Percentiles rank a stretch among this genome's conserved stretches.
Evolutionary conservation across 768 basidiomycete species (phyloP).

Genomic region (Hirschioporus abietinus): DNA sequence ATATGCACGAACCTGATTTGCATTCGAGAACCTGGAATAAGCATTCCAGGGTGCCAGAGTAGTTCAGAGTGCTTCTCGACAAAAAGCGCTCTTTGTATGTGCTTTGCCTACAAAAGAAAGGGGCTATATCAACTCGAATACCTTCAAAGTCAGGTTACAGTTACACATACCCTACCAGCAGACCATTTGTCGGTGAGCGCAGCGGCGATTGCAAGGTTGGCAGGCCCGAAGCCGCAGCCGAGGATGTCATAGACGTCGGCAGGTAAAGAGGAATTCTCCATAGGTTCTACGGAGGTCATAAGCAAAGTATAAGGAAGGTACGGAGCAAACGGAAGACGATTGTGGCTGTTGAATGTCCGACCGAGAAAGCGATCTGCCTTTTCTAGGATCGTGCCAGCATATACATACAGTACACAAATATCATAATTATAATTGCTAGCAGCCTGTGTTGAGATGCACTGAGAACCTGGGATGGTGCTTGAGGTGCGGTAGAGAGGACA

Average conservation of each 20-base stretch:
- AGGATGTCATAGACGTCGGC: constrained; percentile 35
- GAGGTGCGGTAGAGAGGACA: too few relatives aligned
- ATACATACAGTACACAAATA: not conserved
- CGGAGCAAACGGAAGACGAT: not conserved
- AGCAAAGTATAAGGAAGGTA: not conserved
- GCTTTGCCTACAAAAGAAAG: not conserved
- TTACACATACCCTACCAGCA: constrained; percentile 2
- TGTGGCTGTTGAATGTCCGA: not conserved
- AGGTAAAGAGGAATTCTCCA: constrained; percentile 8
- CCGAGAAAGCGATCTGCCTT: not conserved
- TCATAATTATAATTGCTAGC: not conserved
- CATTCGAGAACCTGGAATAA: constrained; percentile 46
- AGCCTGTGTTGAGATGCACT: not conserved
- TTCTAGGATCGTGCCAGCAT: constrained; percentile 1
- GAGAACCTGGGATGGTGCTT: not conserved
- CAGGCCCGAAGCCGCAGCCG: constrained; percentile 48
- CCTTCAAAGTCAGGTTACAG: not conserved
- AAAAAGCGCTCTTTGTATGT: constrained; percentile 34
- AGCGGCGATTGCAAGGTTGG: constrained; percentile 46
- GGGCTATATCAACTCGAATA: not conserved
- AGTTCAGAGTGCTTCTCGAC: constrained; percentile 44
- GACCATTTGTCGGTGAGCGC: constrained; percentile 42
- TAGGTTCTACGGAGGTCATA: not conserved
- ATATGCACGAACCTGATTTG: constrained; percentile 39
- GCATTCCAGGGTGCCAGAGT: constrained; percentile 54